phyloP scores from a whole-genome alignment of 202 grass and related monocot species.

The Bolboschoenoplectus hybrid region DNA sequence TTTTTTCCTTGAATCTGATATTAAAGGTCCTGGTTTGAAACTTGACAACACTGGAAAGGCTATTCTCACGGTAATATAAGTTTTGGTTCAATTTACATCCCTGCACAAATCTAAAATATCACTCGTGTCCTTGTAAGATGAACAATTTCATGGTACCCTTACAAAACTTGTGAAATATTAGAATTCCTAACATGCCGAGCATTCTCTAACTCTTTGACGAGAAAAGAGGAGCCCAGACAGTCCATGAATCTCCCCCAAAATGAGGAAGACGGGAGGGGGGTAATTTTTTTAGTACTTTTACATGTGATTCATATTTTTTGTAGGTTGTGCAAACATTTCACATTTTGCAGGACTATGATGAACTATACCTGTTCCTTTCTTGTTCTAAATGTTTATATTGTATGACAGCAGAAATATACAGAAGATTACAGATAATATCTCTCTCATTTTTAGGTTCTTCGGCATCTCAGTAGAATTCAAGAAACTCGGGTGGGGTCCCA shows the following conservation, averaged over 20 bases:
- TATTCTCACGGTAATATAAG: conserved; percentile 64
- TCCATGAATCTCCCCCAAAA: neutral
- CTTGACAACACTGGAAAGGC: conserved; percentile 90
- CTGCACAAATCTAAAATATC: conserved; percentile 4
- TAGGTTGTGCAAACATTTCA: neutral
- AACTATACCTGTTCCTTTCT: conserved; percentile 1
- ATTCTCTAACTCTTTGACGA: neutral
- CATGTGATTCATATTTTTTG: conserved; percentile 25
- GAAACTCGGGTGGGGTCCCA: conserved; percentile 71
- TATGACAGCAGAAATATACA: conserved; percentile 22
- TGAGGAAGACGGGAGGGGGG: neutral
- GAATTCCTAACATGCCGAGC: neutral
- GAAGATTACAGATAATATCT: conserved; percentile 28
- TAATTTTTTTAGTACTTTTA: neutral
- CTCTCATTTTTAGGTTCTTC: conserved; percentile 66
- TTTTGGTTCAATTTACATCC: neutral
- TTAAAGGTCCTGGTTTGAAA: conserved; percentile 90
- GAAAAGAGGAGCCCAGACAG: neutral
- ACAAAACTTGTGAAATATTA: neutral
- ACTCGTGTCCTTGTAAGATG: neutral
- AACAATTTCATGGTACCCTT: neutral
- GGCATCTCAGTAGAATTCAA: conserved; percentile 82
- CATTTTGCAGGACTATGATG: neutral
- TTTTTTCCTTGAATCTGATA: conserved; percentile 92
- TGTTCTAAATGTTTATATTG: neutral